Base-by-base conservation (phyloP, 139 green algal genomes). In the Chlamydomonas sphaeroides region DNA sequence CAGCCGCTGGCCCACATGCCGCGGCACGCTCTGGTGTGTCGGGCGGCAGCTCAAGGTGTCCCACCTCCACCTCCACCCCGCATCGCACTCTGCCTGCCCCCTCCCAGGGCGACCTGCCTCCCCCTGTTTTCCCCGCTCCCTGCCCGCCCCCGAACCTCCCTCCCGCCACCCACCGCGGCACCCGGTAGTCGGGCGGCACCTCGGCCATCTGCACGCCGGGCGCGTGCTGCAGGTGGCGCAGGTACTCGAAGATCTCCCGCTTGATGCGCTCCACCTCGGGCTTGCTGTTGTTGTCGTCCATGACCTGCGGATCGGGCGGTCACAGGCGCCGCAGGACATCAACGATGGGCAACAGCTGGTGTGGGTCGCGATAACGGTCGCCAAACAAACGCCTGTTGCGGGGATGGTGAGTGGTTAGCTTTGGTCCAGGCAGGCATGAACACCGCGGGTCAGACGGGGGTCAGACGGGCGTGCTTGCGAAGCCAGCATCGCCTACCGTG, bases 251-350 rank as follows among this genome's bases (percentile, higher is more conserved):
- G 23, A 96, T 72, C 51, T 92, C 79, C 8, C 57, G n/a, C 65
- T 79, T 87, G 62, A 98, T 93, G 36, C 83, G 84, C 61, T 97
- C 92, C 4, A 98, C 70, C 39, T 96, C 94, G 8, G 88, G 65
- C 51, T 83, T 87, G 25, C 79, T 89, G 90, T 98, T 98, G 53
- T 72, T 66, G 83, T 96, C 93, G 63, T 94, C 91, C 79, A 92
- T 91, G 30, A 88, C 69, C 88, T 92, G 70, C 68, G 51, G 51
- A n/a, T n/a, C n/a, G n/a, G 48, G 15, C 17, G 28, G 53, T 25
- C 15, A 28, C 17, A 61, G 20, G 53, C 17, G 53, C 5, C 15
- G 53, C 10, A 51, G 45, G 45, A 51, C 10, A 14, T 21, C 10
- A 14, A 51, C 10, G 45, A 51, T 21, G 45, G 14, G 45, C 10